Evolutionary conservation across 2,329 filamentous ascomycete species (phyloP).

Genomic region (Alternaria longipes): DNA sequence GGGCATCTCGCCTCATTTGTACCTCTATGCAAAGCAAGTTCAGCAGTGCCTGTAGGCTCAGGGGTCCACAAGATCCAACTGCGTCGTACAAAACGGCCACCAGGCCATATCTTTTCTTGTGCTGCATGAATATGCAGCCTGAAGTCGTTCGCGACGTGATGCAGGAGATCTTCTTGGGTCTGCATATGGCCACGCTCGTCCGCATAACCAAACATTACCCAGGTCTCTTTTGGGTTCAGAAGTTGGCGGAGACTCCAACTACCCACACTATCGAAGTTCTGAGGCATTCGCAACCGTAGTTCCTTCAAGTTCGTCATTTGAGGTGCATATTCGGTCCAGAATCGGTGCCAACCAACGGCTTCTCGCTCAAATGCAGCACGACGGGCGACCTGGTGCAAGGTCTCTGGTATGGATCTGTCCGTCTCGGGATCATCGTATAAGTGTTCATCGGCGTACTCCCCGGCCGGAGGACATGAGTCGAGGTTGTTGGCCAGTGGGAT

Average conservation of each 20-base stretch:
- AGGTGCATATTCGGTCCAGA: constrained; percentile 33
- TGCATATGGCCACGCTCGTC: constrained; percentile 33
- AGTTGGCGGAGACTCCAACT: constrained; percentile 29
- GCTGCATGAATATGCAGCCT: constrained; percentile 6
- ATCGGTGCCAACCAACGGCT: constrained; percentile 36
- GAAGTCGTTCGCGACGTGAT: not conserved
- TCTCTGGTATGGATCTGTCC: constrained; percentile 6
- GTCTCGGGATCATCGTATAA: not conserved
- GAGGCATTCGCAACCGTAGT: constrained; percentile 37
- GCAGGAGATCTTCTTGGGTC: constrained; percentile 21
- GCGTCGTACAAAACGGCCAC: constrained; percentile 24
- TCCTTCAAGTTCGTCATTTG: constrained; percentile 22
- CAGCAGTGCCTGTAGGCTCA: not conserved
- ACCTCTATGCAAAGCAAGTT: not conserved
- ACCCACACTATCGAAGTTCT: constrained; percentile 25
- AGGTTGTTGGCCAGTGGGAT: constrained; percentile 16
- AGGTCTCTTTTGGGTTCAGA: constrained; percentile 23
- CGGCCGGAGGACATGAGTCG: constrained; percentile 17
- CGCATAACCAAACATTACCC: constrained; percentile 28
- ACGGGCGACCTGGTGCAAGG: constrained; percentile 24
- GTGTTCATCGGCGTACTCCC: constrained; percentile 19
- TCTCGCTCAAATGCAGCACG: constrained; percentile 33
- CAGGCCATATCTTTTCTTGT: constrained; percentile 19
- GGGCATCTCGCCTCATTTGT: not conserved
- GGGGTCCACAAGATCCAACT: constrained; percentile 19